Evolutionary conservation across 371 early-diverging fungal species (phyloP), one percentile per base, ranked within the genome.

Genomic region (Mucor saturninus): DNA sequence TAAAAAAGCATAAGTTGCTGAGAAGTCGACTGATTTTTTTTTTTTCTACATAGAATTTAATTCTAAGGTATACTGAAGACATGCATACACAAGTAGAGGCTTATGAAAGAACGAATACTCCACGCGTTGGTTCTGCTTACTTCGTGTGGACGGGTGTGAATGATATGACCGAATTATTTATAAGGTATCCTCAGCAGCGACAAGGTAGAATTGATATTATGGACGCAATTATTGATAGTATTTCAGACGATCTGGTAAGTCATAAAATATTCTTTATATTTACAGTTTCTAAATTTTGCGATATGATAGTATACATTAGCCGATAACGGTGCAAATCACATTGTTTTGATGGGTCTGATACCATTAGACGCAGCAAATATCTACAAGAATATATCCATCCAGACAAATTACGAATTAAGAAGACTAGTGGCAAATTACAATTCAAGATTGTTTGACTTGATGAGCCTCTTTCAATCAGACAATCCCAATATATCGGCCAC

Each of bases 91-190:
- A 40, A 28, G 29, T n/a, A 28, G 29, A 40, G 11, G 40, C 55
- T 28, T 55, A 39, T 3, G 38, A 11, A 15, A 35, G n/a, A 10
- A n/a, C 49, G 2, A 13, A 48, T 10, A 13, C 39, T 15, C 31
- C 54, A 30, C 38, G 49, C 2, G 30, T 40, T 15, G 32, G 40
- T 0, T 26, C 58, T 2, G 9, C 62, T 13, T 59, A 62, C 37
- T 54, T 58, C 42, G 7, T 62, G 13, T 67, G 68, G 68, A 61
- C 52, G 14, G 68, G 68, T 28, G 59, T 62, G 7, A 67, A 67
- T 48, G 68, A 67, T 31, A 48, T 67, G 3, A 30, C 40, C 30
- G 63, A 59, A 15, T 10, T 67, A 14, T 59, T 62, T 37, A 31
- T 35, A 35, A 5, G 38, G 30, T 21, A 58, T 2, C 43, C 43